These are phyloP conservation scores for Neoboletus subvelutipes DNA, from an alignment of 768 basidiomycete genomes.

Conservation along the genomic window DNA sequence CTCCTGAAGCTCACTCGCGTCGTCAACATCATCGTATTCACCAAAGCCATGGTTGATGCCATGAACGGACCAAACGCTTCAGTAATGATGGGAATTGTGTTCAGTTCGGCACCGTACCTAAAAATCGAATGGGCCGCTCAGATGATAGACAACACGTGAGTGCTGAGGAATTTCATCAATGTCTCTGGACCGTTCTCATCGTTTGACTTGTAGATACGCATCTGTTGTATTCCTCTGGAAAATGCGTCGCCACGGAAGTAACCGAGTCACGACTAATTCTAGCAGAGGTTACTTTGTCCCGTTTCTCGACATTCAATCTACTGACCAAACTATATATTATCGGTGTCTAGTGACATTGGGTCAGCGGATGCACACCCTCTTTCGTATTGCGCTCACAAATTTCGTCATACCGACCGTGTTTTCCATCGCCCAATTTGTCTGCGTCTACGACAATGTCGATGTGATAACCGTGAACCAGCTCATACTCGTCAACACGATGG, in stretches of 20 bases:
- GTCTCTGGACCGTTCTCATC: neutral
- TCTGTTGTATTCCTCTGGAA: conserved; percentile 14
- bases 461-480: neutral
- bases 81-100: conserved; percentile 2
- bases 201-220: conserved; percentile 5
- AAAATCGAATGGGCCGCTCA: conserved; percentile 34
- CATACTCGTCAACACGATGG: conserved; percentile 5
- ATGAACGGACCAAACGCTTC: conserved; percentile 8
- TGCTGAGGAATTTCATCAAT: neutral
- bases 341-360: neutral
- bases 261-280: neutral
- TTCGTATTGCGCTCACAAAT: conserved; percentile 28
- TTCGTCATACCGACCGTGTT: conserved; percentile 24
- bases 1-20: conserved; percentile 25
- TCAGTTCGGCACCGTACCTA: conserved; percentile 22
- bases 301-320: neutral
- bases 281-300: neutral
- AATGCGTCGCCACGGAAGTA: neutral
- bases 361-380: conserved; percentile 17
- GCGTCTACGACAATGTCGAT: neutral
- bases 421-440: conserved; percentile 13
- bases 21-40: conserved; percentile 25
- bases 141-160: conserved; percentile 30
- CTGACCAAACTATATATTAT: neutral
- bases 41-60: conserved; percentile 10